A percentile compares a stretch with the other conserved stretches of the same genome.
These are phyloP conservation scores for Yamadazyma epiphylla DNA, from an alignment of 1,139 yeast species.

Conservation along the genomic window DNA sequence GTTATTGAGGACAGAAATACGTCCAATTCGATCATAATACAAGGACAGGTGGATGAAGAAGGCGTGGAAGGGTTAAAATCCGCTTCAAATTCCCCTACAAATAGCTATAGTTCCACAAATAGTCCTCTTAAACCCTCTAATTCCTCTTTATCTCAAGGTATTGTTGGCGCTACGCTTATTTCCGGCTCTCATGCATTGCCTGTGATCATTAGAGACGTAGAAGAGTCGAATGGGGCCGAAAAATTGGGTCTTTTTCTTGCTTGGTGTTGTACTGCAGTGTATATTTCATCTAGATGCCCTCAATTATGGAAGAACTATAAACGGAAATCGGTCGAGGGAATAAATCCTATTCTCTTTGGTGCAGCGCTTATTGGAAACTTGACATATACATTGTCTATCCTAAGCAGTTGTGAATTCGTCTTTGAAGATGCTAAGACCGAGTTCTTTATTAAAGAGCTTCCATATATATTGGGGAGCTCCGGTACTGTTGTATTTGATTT, in stretches of 20 bases:
- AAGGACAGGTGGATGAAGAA: too few relatives aligned
- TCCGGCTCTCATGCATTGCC: constrained; percentile 22
- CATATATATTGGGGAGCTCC: constrained; percentile 80
- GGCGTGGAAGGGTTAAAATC: constrained; percentile 11
- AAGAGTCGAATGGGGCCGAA: constrained; percentile 5
- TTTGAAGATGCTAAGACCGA: constrained; percentile 28
- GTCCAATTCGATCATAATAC: too few relatives aligned
- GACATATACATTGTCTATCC: constrained; percentile 74
- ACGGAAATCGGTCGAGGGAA: constrained; percentile 79
- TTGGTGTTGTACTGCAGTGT: constrained; percentile 77
- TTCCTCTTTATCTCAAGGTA: constrained; percentile 1
- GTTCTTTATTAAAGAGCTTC: constrained; percentile 68
- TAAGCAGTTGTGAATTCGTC: constrained; percentile 46
- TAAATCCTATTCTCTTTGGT: constrained; percentile 72
- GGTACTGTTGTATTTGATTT: constrained; percentile 83
- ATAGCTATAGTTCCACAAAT: constrained; percentile 25
- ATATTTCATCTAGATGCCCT: constrained; percentile 79
- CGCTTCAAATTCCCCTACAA: constrained; percentile 13
- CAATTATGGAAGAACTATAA: constrained; percentile 73
- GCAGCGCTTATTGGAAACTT: constrained; percentile 79
- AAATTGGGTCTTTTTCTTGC: constrained; percentile 58
- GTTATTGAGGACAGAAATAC: too few relatives aligned
- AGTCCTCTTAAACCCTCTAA: constrained; percentile 6
- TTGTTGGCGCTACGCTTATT: constrained; percentile 20
- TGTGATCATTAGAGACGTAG: constrained; percentile 4